Evolutionary conservation across 371 early-diverging fungal genomes (phyloP), one percentile per base, ranked within the genome.

Genomic region (Lichtheimia ornata): DNA sequence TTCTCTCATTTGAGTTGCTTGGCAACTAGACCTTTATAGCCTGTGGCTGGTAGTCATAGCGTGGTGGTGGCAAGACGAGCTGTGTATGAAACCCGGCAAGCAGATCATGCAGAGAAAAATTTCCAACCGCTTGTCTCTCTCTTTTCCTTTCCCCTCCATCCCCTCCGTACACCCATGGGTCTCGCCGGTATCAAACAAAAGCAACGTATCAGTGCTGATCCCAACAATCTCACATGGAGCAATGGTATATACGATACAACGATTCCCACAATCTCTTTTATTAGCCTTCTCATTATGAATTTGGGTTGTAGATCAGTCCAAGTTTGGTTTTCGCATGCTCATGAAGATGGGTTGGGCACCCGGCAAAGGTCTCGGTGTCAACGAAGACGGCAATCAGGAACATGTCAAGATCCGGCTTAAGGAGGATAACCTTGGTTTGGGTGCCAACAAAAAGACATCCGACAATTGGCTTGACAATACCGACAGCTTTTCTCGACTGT

Each of bases 381-480:
- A 94, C 56, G 92, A 91, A 67, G 88, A 94, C 67, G 97, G 96
- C 59, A 76, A 73, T 43, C 75, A 82, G 52, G 88, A 88, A 25
- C 91, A 94, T 65, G 81, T 96, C 62, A 92, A 91, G 74, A 88
- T 94, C 58, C 73, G 74, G 42, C 71, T 91, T 28, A 96, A 95
- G 78, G 81, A 82, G 53, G 88, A 96, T 73, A 87, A 78, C 49
- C 70, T 88, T n/a, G 97, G 97, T 45, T 69, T 97, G 17, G 97
- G 97, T 18, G 96, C 95, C 6, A 90, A 88, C 50, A 87, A 84
- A 64, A 93, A 92, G 42, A 85, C 87, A 4, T 80, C 76, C n/a
- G 92, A 96, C 64, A 96, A 97, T 72, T 96, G 97, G 97, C 84
- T 96, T n/a, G 93, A 88, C 25, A 92, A 94, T 67, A 88, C 94